phyloP scores from a whole-genome alignment of 257 asterid genomes.

The Penstemon davidsonii region DNA sequence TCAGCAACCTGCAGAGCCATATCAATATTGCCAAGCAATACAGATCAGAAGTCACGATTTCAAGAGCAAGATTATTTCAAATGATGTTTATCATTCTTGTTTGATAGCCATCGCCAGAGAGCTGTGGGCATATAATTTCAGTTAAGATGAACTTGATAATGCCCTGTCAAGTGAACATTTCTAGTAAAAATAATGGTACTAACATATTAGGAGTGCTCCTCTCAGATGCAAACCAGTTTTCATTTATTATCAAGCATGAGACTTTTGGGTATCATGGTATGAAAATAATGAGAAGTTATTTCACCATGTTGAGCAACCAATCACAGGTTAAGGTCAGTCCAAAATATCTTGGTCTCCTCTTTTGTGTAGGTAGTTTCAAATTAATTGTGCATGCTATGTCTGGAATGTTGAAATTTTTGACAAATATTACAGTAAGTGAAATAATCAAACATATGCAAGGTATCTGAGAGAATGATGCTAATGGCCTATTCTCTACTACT shows the following conservation, averaged over 20 bases:
- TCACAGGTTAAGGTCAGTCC: constrained; percentile 10
- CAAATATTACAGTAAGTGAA: constrained; percentile 8
- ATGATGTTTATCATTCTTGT: neutral
- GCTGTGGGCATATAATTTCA: constrained; percentile 17
- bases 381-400: constrained; percentile 9
- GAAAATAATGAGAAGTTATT: constrained; percentile 19
- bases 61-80: constrained; percentile 10
- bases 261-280: constrained; percentile 4
- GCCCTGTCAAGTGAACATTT: constrained; percentile 7
- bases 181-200: constrained; percentile 3
- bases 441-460: constrained; percentile 19
- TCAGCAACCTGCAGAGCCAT: constrained; percentile 71
- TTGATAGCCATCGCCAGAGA: constrained; percentile 22
- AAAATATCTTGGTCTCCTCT: constrained; percentile 8
- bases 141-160: neutral
- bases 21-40: constrained; percentile 21
- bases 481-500: constrained; percentile 31
- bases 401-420: constrained; percentile 13
- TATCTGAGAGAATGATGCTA: constrained; percentile 23
- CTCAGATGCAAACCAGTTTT: constrained; percentile 17
- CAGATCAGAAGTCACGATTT: constrained; percentile 8
- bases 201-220: constrained; percentile 20
- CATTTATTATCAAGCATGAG: constrained; percentile 13
- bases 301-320: constrained; percentile 23
- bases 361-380: constrained; percentile 8